Conservation (phyloP, 129 eudicot genomes). For the Arctium lappa region DNA sequence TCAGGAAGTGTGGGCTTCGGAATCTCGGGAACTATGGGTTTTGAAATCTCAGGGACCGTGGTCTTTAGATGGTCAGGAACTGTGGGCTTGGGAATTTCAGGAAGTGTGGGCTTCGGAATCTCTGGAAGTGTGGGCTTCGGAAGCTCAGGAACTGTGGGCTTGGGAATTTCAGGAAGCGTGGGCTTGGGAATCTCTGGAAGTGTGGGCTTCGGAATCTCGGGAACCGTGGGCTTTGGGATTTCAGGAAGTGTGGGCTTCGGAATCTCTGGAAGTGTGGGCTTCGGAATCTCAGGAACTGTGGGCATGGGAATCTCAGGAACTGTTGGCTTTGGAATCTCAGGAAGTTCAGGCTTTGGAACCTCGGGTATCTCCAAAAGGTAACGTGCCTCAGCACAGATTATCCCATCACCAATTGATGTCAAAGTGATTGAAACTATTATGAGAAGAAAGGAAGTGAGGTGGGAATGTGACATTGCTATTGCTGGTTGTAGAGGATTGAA, state of each 20-base stretch:
- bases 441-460: not conserved
- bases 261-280: conserved; percentile 2
- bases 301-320: not conserved
- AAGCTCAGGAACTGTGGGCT: not conserved
- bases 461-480: not conserved
- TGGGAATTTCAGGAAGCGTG: conserved; percentile 10
- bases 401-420: not conserved
- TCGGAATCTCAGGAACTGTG: not conserved
- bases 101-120: conserved; percentile 3
- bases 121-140: not conserved
- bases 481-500: not conserved
- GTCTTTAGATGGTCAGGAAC: not conserved
- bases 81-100: conserved; percentile 15
- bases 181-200: conserved; percentile 16
- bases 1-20: conserved; percentile 14
- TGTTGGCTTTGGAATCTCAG: not conserved
- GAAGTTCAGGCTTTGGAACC: not conserved
- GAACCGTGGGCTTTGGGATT: not conserved
- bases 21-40: conserved; percentile 13
- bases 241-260: conserved; percentile 12
- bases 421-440: not conserved
- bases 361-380: conserved; percentile 5
- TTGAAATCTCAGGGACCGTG: conserved; percentile 12
- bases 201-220: not conserved
- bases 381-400: not conserved